Evolutionary conservation across 2,329 filamentous ascomycete genomes (phyloP).

Genomic region (Venturia carpophila): DNA sequence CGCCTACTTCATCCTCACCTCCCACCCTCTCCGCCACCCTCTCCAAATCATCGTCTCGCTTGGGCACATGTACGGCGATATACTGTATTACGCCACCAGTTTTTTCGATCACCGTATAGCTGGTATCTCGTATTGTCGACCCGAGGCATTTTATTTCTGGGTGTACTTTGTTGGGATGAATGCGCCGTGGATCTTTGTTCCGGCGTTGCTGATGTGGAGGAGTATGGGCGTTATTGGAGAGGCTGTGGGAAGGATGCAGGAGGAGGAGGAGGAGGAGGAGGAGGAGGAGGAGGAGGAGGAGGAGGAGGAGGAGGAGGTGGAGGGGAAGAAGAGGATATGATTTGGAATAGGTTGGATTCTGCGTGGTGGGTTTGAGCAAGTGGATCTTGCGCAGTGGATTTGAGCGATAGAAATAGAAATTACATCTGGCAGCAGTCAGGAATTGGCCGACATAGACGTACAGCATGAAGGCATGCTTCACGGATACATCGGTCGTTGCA

Average conservation of each 20-base stretch:
- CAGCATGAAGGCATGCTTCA: no score
- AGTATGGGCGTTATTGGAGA: not conserved
- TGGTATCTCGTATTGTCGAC: constrained; percentile 49
- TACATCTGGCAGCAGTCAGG: no score
- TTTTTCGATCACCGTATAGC: constrained; percentile 52
- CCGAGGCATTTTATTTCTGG: constrained; percentile 59
- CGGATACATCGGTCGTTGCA: not conserved
- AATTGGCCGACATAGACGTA: not conserved
- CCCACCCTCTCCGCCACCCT: constrained; percentile 50
- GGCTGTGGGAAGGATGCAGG: not conserved
- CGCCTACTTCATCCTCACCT: constrained; percentile 46
- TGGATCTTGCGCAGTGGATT: no score
- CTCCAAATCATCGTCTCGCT: constrained; percentile 54
- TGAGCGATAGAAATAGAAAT: no score
- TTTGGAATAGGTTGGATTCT: no score
- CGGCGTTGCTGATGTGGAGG: constrained; percentile 26
- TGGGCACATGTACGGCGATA: constrained; percentile 57
- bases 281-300: not conserved
- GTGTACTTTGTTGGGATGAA: constrained; percentile 60
- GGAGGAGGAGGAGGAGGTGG: not conserved
- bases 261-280: not conserved
- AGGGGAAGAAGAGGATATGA: constrained; percentile 4
- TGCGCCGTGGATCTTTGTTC: constrained; percentile 57
- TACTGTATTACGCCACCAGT: constrained; percentile 57
- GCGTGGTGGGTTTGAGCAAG: no score